phyloP scores from a whole-genome alignment of 2,329 filamentous ascomycete genomes.

The Hymenoscyphus albidus region DNA sequence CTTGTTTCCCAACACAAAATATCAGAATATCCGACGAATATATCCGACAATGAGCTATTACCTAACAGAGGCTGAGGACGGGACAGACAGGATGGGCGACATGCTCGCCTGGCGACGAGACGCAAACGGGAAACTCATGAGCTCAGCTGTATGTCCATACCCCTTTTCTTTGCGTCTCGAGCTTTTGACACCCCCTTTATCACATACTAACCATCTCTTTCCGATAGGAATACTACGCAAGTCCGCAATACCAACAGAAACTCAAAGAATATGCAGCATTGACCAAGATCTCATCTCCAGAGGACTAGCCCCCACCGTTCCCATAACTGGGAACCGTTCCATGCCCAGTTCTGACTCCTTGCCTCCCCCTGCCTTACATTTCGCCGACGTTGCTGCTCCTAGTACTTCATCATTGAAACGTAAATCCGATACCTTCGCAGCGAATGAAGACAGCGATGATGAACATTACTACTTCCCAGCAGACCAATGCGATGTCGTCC shows the following conservation, averaged over 20 bases:
- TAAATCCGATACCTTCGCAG: constrained; percentile 18
- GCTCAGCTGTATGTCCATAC: not conserved
- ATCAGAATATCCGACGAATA: not conserved
- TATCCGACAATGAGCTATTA: not conserved
- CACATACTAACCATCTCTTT: not conserved
- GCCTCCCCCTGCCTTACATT: not conserved
- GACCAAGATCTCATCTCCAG: not conserved
- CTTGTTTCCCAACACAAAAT: not conserved
- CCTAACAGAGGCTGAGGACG: not conserved
- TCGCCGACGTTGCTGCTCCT: not conserved
- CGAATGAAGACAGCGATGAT: constrained; percentile 20
- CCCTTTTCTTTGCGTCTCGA: not conserved
- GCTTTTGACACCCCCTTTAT: not conserved
- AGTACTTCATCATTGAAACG: constrained; percentile 12
- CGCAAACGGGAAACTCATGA: not conserved
- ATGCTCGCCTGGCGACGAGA: not conserved
- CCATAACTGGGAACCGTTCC: not conserved
- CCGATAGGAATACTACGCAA: not conserved
- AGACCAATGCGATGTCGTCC: constrained; percentile 36
- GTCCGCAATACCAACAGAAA: not conserved
- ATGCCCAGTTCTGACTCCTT: not conserved
- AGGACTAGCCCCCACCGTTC: not conserved
- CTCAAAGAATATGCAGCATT: not conserved
- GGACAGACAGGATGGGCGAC: not conserved
- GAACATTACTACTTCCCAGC: constrained; percentile 8